Evolutionary conservation across 495 filamentous ascomycete species (phyloP), one percentile per base, ranked within the genome.

Genomic region (Aspergillus affinis): DNA sequence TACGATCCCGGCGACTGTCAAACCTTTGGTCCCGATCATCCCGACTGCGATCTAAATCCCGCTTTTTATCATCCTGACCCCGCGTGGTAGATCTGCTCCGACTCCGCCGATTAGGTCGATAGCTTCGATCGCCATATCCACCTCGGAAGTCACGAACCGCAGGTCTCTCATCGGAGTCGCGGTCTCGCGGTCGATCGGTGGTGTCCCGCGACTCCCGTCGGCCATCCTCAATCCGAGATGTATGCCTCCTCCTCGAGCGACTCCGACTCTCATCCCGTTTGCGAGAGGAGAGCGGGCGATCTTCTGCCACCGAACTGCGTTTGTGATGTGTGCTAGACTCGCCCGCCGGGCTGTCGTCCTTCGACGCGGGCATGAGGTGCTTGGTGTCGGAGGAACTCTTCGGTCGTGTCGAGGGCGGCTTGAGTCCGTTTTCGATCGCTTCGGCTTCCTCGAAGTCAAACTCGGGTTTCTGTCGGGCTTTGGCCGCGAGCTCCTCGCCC

Each of bases 401-500:
- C 8, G 69, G 47, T 30, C 64, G 58, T n/a, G 70, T 64, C 10
- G 65, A 21, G 18, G 69, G 57, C 52, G 68, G 70, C 47, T 78
- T 79, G 32, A 78, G 67, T 13, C 76, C 77, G 52, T 76, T 77
- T 54, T 81, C 78, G 50, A 78, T 77, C 10, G 75, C 78, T 58
- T 81, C 78, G 6, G 78, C 78, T 65, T 79, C 72, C 61, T 79
- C 78, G 51, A 81, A 81, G 58, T 88, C 85, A 46, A 84, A 80
- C 46, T 86, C 83, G 4, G 81, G 82, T 59, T 84, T 81, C 59
- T 80, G 78, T 26, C 79, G 74, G 7, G 82, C 78, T 61, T 86
- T 88, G 17, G 84, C 84, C 15, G 84, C 83, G 47, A 83, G 74
- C 54, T 85, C 80, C 61, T 86, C 78, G 51, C 85, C 82, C 70